These are phyloP conservation scores for Crotalaria pallida DNA, from an alignment of 306 rosid genomes.

Conservation along the genomic window DNA sequence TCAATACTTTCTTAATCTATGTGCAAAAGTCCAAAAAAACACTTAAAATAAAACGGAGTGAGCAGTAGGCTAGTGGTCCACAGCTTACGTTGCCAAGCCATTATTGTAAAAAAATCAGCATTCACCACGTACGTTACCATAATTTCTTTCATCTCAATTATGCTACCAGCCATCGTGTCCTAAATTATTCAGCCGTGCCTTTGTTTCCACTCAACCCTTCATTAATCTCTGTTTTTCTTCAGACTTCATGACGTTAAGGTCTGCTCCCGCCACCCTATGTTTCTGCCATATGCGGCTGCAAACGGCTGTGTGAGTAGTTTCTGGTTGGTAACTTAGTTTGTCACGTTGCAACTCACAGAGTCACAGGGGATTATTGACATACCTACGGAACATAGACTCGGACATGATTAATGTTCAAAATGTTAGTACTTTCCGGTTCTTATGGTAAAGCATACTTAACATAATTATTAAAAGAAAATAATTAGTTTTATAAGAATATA, in stretches of 20 bases:
- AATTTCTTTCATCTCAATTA: background rate
- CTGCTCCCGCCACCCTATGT: constrained; percentile 28
- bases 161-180: background rate
- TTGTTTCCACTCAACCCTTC: constrained; percentile 27
- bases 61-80: background rate
- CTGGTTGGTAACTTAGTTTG: background rate
- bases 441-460: too few relatives aligned
- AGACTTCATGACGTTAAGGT: too few relatives aligned
- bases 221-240: background rate
- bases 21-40: too few relatives aligned
- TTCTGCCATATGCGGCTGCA: constrained; percentile 9
- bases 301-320: background rate
- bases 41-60: too few relatives aligned
- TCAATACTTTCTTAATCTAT: too few relatives aligned
- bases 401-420: too few relatives aligned
- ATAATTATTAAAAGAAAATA: too few relatives aligned
- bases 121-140: background rate
- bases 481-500: too few relatives aligned
- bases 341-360: background rate
- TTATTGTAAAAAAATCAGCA: background rate
- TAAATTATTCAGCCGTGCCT: constrained; percentile 18
- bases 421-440: too few relatives aligned
- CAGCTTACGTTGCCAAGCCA: background rate
- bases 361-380: background rate
- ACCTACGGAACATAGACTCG: too few relatives aligned